Conservation (phyloP, 257 asterid genomes). For the Fraxinus cuspidata region DNA sequence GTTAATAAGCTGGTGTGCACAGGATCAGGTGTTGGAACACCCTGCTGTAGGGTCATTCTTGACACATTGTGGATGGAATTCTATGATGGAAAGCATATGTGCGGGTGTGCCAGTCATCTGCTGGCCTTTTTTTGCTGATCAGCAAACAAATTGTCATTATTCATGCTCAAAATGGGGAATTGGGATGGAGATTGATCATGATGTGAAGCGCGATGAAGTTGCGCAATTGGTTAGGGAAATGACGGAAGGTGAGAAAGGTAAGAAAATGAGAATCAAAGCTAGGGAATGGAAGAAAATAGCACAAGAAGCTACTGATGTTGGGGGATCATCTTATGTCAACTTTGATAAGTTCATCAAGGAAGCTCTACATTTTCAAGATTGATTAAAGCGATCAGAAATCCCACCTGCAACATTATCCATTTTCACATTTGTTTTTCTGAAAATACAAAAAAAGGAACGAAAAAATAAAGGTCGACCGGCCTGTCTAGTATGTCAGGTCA, state of each 20-base stretch:
- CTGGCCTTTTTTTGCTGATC: constrained; percentile 62
- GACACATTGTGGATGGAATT: constrained; percentile 67
- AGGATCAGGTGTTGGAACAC: constrained; percentile 47
- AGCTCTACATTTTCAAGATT: constrained; percentile 23
- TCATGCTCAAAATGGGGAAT: constrained; percentile 51
- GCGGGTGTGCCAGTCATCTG: constrained; percentile 49
- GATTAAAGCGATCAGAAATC: neutral
- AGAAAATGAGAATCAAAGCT: constrained; percentile 44
- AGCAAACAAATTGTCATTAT: constrained; percentile 51
- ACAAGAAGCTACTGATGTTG: constrained; percentile 39
- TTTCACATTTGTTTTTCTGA: neutral
- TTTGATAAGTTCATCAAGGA: constrained; percentile 40
- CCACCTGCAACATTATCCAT: neutral
- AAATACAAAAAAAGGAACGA: too few species aligned
- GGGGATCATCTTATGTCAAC: constrained; percentile 42
- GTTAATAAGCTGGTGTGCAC: constrained; percentile 46
- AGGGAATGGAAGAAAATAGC: constrained; percentile 57
- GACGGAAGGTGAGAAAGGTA: constrained; percentile 48
- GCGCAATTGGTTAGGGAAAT: constrained; percentile 37
- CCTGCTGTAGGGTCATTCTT: constrained; percentile 40
- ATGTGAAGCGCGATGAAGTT: constrained; percentile 52
- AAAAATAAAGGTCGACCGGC: neutral
- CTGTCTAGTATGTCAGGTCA: neutral
- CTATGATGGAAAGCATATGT: constrained; percentile 37
- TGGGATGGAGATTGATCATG: constrained; percentile 43